Conservation (phyloP, 805 yeast genomes). For the Candida silvicultrix region DNA sequence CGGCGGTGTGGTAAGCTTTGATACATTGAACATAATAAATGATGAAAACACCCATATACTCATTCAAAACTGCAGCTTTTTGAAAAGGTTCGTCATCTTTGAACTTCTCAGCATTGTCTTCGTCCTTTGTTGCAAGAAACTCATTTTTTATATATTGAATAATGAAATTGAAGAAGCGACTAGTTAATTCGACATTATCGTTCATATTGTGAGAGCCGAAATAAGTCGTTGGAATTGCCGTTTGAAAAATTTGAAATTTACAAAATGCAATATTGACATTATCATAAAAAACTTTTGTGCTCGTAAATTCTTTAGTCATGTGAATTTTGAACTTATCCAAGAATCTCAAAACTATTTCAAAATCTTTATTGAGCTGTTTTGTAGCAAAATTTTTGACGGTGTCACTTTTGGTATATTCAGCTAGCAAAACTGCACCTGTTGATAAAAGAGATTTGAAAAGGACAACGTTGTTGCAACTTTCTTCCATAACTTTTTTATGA, state of each 20-base stretch:
- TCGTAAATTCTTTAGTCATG: constrained; percentile 4
- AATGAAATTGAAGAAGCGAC: constrained; percentile 17
- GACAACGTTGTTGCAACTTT: constrained; percentile 19
- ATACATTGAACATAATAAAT: constrained; percentile 25
- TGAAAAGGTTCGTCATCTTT: constrained; percentile 9
- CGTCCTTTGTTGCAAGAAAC: constrained; percentile 12
- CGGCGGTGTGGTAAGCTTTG: constrained; percentile 25
- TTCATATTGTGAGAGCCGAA: constrained; percentile 16
- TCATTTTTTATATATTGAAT: constrained; percentile 13
- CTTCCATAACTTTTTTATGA: constrained; percentile 11
- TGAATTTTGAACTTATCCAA: constrained; percentile 18
- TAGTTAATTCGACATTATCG: constrained; percentile 16
- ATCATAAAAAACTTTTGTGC: constrained; percentile 10
- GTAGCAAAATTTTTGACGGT: constrained; percentile 8
- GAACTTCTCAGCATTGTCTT: constrained; percentile 6
- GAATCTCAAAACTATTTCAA: constrained; percentile 19
- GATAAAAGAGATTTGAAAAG: constrained; percentile 19
- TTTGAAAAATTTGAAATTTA: constrained; percentile 20
- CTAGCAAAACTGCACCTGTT: constrained; percentile 16
- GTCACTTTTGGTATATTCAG: constrained; percentile 6
- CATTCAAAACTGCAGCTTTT: constrained; percentile 15
- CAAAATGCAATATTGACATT: constrained; percentile 19
- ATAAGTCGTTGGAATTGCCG: constrained; percentile 15
- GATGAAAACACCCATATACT: constrained; percentile 16
- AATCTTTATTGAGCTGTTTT: constrained; percentile 13